Base-by-base conservation (phyloP, 352 stramenopile species). In the Aphanomyces stellatus region DNA sequence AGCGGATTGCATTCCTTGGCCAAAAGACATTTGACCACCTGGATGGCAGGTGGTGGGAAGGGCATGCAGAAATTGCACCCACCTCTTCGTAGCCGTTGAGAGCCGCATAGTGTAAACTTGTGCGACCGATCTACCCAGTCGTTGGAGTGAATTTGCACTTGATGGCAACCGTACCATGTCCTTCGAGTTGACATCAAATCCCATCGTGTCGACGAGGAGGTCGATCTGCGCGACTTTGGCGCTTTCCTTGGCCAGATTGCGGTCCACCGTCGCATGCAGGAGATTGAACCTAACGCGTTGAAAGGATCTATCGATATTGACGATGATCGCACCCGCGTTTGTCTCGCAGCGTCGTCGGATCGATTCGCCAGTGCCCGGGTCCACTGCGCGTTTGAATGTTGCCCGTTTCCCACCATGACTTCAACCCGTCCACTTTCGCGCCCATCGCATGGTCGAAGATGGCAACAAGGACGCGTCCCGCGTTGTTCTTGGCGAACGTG, bases 361-460 rank as follows among this genome's bases (percentile, higher is more conserved):
- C 82, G 33, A 90, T 28, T 22, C 67, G 74, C 81, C 85, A 94
- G 72, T 94, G 83, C 60, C 78, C 75, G 2, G 91, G 74, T 7
- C 80, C 80, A 65, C 90, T 83, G 34, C 85, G 81, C n/a, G 85
- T 90, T 24, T 80, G 77, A 53, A 94, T 84, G 22, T 82, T 80
- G 15, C 85, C 83, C 4, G 80, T 85, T n/a, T 89, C 78, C 51
- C 85, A 59, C 73, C 81, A 94, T 22, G 74, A 61, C 41, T 70
- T 74, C 4, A 94, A 62, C 37, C 78, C 80, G 6, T 74, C 70
- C 34, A 71, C 69, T 67, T 92, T 91, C 25, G 75, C 82, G 30
- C 64, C 53, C 42, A 75, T 88, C 8, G 75, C 79, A 53, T 88
- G 83, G 70, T 88, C 82, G 65, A 94, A 94, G 10, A 94, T 73